These are phyloP conservation scores for Chenopodium album DNA, from an alignment of 148 eudicot species.

Conservation along the genomic window DNA sequence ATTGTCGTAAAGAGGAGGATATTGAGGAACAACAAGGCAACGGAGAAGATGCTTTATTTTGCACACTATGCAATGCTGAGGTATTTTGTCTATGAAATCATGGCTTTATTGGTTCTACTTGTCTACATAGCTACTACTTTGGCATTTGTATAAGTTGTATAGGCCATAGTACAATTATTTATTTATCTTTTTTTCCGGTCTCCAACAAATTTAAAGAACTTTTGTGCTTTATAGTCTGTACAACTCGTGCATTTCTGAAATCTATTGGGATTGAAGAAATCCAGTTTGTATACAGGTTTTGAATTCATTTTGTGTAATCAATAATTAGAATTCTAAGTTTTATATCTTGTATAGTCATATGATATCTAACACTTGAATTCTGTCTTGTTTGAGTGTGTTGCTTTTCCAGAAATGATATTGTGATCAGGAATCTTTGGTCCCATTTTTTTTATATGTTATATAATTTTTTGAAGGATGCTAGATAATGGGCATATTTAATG, in stretches of 20 bases:
- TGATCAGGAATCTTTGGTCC: too few relatives aligned
- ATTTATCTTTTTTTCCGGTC: background rate
- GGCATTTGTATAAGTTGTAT: too few relatives aligned
- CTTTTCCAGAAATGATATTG: too few relatives aligned
- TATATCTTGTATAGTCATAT: too few relatives aligned
- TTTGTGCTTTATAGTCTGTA: background rate
- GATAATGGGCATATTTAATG: too few relatives aligned
- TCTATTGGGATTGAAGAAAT: background rate
- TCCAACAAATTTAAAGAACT: background rate
- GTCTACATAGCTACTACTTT: background rate
- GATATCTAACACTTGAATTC: too few relatives aligned
- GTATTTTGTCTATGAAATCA: slow-evolving; percentile 32
- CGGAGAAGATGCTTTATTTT: slow-evolving; percentile 80
- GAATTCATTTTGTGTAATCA: background rate
- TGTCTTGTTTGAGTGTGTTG: too few relatives aligned
- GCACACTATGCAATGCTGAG: slow-evolving; percentile 94
- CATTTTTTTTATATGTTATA: too few relatives aligned
- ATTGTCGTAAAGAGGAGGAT: slow-evolving; percentile 63
- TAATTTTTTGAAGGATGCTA: too few relatives aligned
- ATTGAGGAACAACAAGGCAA: slow-evolving; percentile 57
- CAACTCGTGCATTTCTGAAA: background rate
- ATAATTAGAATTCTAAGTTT: too few relatives aligned
- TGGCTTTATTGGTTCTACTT: background rate
- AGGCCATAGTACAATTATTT: background rate
- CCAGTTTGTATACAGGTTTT: background rate